Evolutionary conservation across 495 filamentous ascomycete genomes (phyloP).

Genomic region (Beverwykella pulmonaria): DNA sequence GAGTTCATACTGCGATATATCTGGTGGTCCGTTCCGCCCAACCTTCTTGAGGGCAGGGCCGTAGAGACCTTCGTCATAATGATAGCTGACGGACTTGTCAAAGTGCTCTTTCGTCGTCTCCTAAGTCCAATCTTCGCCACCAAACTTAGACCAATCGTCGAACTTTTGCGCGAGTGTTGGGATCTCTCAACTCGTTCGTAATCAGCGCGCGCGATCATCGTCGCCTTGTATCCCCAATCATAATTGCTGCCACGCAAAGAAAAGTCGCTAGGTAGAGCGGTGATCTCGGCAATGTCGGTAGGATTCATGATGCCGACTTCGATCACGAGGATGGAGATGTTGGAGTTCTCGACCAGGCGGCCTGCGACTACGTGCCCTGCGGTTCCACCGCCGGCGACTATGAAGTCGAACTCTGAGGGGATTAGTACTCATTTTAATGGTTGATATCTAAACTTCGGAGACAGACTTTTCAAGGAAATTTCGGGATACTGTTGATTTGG

Average conservation of each 20-base stretch:
- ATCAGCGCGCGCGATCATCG: constrained; percentile 63
- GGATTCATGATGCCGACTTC: constrained; percentile 53
- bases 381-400: constrained; percentile 60
- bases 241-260: constrained; percentile 52
- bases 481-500: no score
- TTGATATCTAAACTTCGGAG: no score
- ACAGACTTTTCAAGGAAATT: no score
- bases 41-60: constrained; percentile 53
- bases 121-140: constrained; percentile 48
- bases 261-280: constrained; percentile 51
- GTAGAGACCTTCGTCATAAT: constrained; percentile 54
- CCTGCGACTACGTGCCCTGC: constrained; percentile 62
- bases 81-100: constrained; percentile 60
- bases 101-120: constrained; percentile 53
- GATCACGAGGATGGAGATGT: constrained; percentile 56
- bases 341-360: constrained; percentile 59
- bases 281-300: constrained; percentile 49
- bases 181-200: constrained; percentile 66
- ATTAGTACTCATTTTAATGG: background rate
- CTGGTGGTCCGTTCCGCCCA: constrained; percentile 55
- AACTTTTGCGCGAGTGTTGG: constrained; percentile 53
- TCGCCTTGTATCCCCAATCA: constrained; percentile 68
- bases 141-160: constrained; percentile 48
- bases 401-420: constrained; percentile 49
- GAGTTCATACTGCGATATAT: constrained; percentile 60